Evolutionary conservation across 352 stramenopile genomes (phyloP).

Genomic region (Globisporangium emineosum): DNA sequence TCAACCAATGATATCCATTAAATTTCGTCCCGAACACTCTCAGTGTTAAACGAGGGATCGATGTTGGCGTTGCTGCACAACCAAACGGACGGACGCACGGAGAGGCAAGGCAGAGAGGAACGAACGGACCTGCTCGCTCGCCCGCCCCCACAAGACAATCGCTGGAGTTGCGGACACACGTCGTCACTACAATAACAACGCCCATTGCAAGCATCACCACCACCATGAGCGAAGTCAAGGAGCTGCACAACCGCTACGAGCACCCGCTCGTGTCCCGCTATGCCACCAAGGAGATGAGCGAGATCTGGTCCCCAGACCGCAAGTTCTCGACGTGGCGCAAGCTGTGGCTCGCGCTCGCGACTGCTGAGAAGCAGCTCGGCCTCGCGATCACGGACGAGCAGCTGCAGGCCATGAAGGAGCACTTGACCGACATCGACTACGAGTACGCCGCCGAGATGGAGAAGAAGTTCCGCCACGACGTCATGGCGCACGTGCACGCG

Average conservation of each 20-base stretch:
- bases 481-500: slow-evolving; percentile 99
- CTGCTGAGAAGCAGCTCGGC: slow-evolving; percentile 96
- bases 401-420: slow-evolving; percentile 93
- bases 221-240: slow-evolving; percentile 35
- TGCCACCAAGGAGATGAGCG: slow-evolving; percentile 99
- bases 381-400: slow-evolving; percentile 97
- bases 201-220: background rate
- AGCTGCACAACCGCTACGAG: slow-evolving; percentile 79
- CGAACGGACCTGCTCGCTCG: slow-evolving; percentile 8
- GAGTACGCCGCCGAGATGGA: slow-evolving; percentile 97
- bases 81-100: background rate
- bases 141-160: slow-evolving; percentile 10
- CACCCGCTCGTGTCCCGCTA: slow-evolving; percentile 93
- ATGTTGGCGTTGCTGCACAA: background rate
- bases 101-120: background rate
- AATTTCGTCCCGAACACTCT: background rate
- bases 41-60: background rate
- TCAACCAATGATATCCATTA: background rate
- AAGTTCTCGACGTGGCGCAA: slow-evolving; percentile 99
- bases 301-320: slow-evolving; percentile 97
- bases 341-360: slow-evolving; percentile 97
- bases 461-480: slow-evolving; percentile 98
- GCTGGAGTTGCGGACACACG: background rate
- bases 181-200: background rate
- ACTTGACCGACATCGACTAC: slow-evolving; percentile 98